Evolutionary conservation across 345 rosid species (phyloP), one percentile per base, ranked within the genome.

Genomic region (Ceriops tagal): DNA sequence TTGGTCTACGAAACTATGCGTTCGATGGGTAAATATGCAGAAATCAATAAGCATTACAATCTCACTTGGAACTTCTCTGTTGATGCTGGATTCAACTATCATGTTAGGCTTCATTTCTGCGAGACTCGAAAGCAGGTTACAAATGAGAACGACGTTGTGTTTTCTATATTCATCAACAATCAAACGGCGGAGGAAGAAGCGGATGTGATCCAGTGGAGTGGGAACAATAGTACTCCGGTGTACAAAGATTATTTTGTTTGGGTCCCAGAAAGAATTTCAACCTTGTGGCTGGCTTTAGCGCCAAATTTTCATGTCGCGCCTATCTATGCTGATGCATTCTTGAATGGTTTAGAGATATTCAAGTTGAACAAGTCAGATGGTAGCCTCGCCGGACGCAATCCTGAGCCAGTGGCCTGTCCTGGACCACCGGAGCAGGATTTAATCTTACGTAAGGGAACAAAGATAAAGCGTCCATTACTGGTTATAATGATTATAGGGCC

Each of bases 321-420:
- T 8, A 0, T 0, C 8, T 3, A 8, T 30, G 1, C 4, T 15
- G 70, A 75, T 53, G 74, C 79, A 13, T 9, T 75, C 51, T 49
- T 75, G 66, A 75, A 75, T 20, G 79, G 79, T 34, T 22, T 64
- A 27, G 79, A 75, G 57, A 70, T 75, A 53, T 64, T 69, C 67
- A 75, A 75, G 70, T 61, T 70, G 66, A 75, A 53, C 31, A 58
- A 5, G 1, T 19, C 52, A 43, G 72, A 39, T 4, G 65, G 75
- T 53, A 53, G 26, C 8, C 26, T 53, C 21, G 58, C 58, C 1
- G 27, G 58, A 8, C 58, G 24, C 8, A 19, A 68, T 30, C 62
- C 72, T 74, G 13, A 49, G 24, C 2, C 8, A 2, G 9, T 20
- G 1, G 22, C 19, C 53, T 65, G 10, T 37, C 24, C 49, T 30